A percentile compares a stretch with the other conserved stretches of the same genome.
These are phyloP conservation scores for Pachysandra terminalis DNA, from an alignment of 164 flowering plant species.

Conservation along the genomic window DNA sequence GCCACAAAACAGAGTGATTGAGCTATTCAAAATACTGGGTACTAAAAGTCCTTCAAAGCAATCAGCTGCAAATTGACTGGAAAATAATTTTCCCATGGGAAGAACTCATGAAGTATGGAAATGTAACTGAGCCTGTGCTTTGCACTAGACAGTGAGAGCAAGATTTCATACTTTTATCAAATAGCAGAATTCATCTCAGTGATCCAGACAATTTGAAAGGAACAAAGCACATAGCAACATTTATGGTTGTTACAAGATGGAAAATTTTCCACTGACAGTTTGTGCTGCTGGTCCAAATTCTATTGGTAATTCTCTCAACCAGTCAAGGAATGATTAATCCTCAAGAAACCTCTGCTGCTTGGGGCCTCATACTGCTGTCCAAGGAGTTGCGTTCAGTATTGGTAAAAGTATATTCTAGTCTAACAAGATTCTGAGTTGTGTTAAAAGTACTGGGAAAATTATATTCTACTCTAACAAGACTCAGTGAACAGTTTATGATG, in stretches of 20 bases:
- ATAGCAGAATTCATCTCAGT: no score
- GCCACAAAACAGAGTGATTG: constrained; percentile 16
- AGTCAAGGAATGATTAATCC: not conserved
- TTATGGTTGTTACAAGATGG: not conserved
- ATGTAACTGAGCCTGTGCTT: not conserved
- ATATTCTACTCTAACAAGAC: no score
- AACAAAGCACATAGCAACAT: not conserved
- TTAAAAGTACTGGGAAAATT: no score
- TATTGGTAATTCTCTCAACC: not conserved
- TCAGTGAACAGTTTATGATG: no score
- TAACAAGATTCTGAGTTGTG: no score
- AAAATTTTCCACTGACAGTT: not conserved
- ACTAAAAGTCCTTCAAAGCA: not conserved
- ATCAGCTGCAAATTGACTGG: not conserved
- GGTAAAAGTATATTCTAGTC: no score
- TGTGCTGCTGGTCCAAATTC: not conserved
- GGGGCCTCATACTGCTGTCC: not conserved
- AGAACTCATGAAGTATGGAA: not conserved
- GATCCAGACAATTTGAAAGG: not conserved
- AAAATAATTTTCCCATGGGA: not conserved
- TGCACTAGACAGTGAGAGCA: not conserved
- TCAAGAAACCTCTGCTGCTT: not conserved
- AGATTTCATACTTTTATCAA: not conserved
- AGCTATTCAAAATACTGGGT: not conserved
- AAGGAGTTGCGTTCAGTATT: no score